Percentiles rank a stretch among this genome's conserved stretches.
Conservation (phyloP, 345 rosid genomes). For the Linum trigynum region DNA sequence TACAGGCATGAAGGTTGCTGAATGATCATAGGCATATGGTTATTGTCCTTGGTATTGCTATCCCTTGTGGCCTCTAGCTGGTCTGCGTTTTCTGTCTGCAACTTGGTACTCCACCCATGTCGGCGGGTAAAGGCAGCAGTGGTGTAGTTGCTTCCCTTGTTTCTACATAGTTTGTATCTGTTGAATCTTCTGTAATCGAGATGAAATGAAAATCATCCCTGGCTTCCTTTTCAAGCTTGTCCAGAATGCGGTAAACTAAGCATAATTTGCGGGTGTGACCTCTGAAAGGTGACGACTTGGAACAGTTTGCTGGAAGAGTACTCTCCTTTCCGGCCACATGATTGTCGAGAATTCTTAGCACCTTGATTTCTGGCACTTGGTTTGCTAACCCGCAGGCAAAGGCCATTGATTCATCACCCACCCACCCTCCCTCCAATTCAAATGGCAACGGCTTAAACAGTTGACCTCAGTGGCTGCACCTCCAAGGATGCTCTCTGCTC, state of each 20-base stretch:
- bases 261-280: too few species aligned
- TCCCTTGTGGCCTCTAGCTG: background rate
- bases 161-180: background rate
- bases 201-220: background rate
- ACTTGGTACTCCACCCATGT: too few species aligned
- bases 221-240: background rate
- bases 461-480: background rate
- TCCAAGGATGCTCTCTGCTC: background rate
- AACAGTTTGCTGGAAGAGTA: too few species aligned
- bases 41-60: background rate
- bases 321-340: background rate
- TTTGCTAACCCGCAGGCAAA: background rate
- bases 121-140: too few species aligned
- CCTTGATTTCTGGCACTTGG: background rate
- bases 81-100: background rate
- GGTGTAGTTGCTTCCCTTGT: background rate
- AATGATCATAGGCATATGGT: constrained; percentile 17
- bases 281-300: background rate
- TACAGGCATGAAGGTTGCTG: constrained; percentile 58
- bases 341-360: background rate
- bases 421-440: background rate
- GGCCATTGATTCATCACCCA: background rate
- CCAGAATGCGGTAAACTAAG: background rate
- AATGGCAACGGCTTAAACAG: background rate
- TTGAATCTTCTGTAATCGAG: background rate